Base-by-base conservation (phyloP, 163 green algal species). In the Trebouxiophyceae sp. region DNA sequence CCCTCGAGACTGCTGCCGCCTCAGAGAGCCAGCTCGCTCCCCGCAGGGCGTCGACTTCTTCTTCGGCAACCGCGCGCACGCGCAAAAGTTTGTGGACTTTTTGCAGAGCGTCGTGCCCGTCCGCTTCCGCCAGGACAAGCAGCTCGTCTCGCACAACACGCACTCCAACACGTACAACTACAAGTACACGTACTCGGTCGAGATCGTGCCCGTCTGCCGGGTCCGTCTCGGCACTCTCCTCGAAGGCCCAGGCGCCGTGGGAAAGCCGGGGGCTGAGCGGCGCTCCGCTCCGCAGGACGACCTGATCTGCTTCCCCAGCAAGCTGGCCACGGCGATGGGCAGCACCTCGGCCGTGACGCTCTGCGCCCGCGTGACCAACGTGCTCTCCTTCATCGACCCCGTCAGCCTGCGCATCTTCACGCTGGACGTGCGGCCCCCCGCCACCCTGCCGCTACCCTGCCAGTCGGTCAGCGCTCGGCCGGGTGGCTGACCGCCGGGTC, bases 111-210 rank as follows among this genome's bases (percentile, higher is more conserved):
- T 86, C 28, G 85, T 95, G 16, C 89, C 85, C 7, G 68, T 75
- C 32, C 75, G 78, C n/a, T 87, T 89, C 77, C 79, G 89, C 32
- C 62, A 80, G 46, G 93, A 98, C 83, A 98, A 97, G 83, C 91
- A 97, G 83, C 87, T 98, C 32, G 91, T 99, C 12, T 94, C 81
- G 19, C 92, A 98, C 74, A 89, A 98, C 80, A 86, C 80, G 16
- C 87, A 98, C 77, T 89, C 83, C 39, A 88, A 82, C 66, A 91
- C 77, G 4, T 99, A 98, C 87, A 97, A 97, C 83, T 98, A 98
- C 89, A 97, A 97, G 81, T 97, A 93, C 87, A 98, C 94, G 5
- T 98, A 98, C 77, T 87, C 73, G 4, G 85, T 95, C 3, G 94
- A 99, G 80, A 95, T 99, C 34, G 90, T 87, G 33, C 92, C 91